Percentiles rank a stretch among this genome's conserved stretches.
phyloP scores from a whole-genome alignment of 2,329 filamentous ascomycete genomes.

The Exophiala spinifera region DNA sequence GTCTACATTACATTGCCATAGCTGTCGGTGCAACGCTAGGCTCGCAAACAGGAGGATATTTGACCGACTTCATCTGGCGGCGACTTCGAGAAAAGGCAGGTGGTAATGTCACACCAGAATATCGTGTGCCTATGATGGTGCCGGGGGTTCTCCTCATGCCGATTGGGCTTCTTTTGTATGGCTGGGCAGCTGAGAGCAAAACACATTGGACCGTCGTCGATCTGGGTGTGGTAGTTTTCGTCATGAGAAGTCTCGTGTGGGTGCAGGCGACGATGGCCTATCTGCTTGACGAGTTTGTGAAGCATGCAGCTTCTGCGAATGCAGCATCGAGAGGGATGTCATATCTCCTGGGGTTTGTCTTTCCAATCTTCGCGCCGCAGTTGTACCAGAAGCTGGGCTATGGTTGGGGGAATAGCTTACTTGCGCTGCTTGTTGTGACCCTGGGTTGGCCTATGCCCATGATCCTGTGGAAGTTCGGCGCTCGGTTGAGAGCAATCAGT shows the following conservation, averaged over 20 bases:
- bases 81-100: no score
- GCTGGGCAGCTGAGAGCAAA: constrained; percentile 29
- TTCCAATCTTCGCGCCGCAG: constrained; percentile 58
- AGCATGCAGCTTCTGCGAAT: constrained; percentile 48
- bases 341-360: constrained; percentile 45
- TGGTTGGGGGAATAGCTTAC: constrained; percentile 52
- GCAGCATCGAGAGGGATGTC: constrained; percentile 55
- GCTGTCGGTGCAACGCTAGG: constrained; percentile 55
- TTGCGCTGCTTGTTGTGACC: constrained; percentile 55
- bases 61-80: constrained; percentile 3
- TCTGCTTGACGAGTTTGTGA: constrained; percentile 54
- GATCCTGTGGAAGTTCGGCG: no score
- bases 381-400: constrained; percentile 48
- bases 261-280: constrained; percentile 45
- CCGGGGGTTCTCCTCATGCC: constrained; percentile 47
- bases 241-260: constrained; percentile 1
- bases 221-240: constrained; percentile 24
- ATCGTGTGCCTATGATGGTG: constrained; percentile 52
- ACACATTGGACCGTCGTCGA: constrained; percentile 31
- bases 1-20: constrained; percentile 56
- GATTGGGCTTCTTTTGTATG: constrained; percentile 27
- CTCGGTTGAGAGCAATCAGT: no score
- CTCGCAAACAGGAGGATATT: constrained; percentile 39
- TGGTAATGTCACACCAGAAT: constrained; percentile 43
- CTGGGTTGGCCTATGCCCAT: no score